Evolutionary conservation across 176 grass and related monocot species (phyloP), one percentile per base, ranked within the genome.

Genomic region (Rhipidocladum racemiflorum): DNA sequence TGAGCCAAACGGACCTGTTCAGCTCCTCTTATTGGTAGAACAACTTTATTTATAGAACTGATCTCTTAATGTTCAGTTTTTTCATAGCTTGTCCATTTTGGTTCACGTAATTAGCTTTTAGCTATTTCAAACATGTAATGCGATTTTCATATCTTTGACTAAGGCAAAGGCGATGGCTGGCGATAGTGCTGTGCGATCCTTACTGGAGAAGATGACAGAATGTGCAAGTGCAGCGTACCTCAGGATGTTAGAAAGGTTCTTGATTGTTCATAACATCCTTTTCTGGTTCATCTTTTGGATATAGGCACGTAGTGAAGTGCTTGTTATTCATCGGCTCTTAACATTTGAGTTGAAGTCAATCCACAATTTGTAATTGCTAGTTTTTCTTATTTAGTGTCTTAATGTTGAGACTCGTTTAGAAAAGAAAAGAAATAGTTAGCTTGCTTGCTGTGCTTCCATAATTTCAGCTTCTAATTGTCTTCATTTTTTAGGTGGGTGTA

Each of bases 121-220:
- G 29, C 63, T 84, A 35, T 76, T 80, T 81, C 7, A 65, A 72
- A 45, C 17, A 34, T 67, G 51, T 48, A 81, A 74, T 70, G 17
- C 25, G 82, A 34, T 42, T 34, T 48, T 82, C 9, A 23, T 66
- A 65, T 84, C 14, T 65, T 79, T 25, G 36, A 88, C 78, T 21
- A 70, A 99, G 96, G 96, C 89, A 80, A 99, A 99, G 67, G 89
- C 89, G 6, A 93, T 99, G 96, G 92, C 92, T 30, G 96, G 92
- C 16, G 92, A 99, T 87, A 99, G 91, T 90, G 76, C 85, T 55
- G 89, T 95, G 34, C 90, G 92, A 11, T 95, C 92, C 75, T 88
- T 99, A 82, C 87, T 95, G 65, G 92, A 99, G 61, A 99, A 86
- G 91, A 95, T 99, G 96, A 85, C 91, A 73, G 90, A 91, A 75